Evolutionary conservation across 768 basidiomycete species (phyloP), one percentile per base, ranked within the genome.

Genomic region (Suillus tomentosus): DNA sequence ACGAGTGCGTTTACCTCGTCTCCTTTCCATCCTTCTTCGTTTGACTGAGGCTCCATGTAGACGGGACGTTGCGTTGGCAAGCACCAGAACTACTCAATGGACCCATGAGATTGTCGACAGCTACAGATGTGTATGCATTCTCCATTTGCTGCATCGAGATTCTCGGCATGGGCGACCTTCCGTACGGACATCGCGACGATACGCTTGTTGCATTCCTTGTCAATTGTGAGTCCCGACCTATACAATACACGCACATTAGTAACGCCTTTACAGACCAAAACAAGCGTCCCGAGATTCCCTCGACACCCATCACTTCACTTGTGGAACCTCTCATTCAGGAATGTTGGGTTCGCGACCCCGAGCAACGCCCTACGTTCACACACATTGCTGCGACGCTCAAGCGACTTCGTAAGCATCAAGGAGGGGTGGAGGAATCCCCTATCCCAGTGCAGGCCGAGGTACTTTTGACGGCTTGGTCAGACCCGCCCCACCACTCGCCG

Each of bases 51-150:
- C 11, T 50, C 24, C 54, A 34, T 60, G 4, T 61, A 88, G 86
- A 81, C 69, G 93, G 87, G 2, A 88, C 87, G 0, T 71, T 89
- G 56, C 80, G 88, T 40, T 93, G 91, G 90, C 85, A 85, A 67
- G 85, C 87, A 5, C 91, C 91, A 0, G 89, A 92, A 70, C 75
- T 90, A 53, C 78, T 90, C 74, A 71, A 72, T 24, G 87, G 85
- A 2, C 69, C 76, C 8, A 75, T 77, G 13, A 72, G 73, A 34
- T 72, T 86, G 51, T 90, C 87, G 0, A 73, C 78, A 3, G 81
- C 84, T 40, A 82, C 82, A 57, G 90, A 92, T 69, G 83, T 91
- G 5, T 93, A 90, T 61, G 83, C 89, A 2, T 93, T 84, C 69
- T 85, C 86, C 0, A 86, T 92, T 61, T 79, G 80, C 50, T 90